Base-by-base conservation (phyloP, 345 rosid genomes). In the Eucalyptus urophylla region DNA sequence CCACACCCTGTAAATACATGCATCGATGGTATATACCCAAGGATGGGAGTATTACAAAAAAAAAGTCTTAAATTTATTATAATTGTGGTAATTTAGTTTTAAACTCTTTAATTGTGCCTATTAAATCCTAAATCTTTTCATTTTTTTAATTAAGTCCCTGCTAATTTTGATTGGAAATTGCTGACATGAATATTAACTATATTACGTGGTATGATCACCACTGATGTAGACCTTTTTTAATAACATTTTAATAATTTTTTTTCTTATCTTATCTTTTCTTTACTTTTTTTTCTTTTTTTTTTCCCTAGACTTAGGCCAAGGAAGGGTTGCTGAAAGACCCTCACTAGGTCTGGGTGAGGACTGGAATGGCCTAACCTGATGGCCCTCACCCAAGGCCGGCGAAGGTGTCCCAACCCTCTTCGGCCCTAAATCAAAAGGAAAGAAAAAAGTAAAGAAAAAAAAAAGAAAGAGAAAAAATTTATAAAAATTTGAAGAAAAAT, bases 191-290 rank as follows among this genome's bases (percentile, higher is more conserved):
- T 19, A 19, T 4, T 51, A 17, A 17, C 56, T 19, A 53, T 19
- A 1, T 19, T 53, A 19, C 24, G 0, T 53, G 56, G 1, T 10
- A 53, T 0, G 0, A 17, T 53, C 22, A 17, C 0, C 0, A 53
- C 4, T 7, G 0, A 53, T 3, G 24, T 19, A 7, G 10, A 19
- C 24, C 1, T 16, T 53, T 53, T 17, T 53, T 0, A 7, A 53
- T 53, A 53, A 17, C 1, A 53, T 53, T 51, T 17, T 51, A 51
- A 16, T 51, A 51, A 16, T 7, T 16, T 51, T 17, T 7, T 51
- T 3, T 51, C 16, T 51, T 7, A 16, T 51, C 22, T 51, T 51
- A 51, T 7, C 4, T 51, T 51, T 3, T 17, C 2, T 3, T 50
- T 15, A 15, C 53, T 16, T 16, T 6, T 6, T 1, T 0, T 53